Base-by-base conservation (phyloP, 202 grass and related monocot genomes). In the Digitaria exilis region DNA sequence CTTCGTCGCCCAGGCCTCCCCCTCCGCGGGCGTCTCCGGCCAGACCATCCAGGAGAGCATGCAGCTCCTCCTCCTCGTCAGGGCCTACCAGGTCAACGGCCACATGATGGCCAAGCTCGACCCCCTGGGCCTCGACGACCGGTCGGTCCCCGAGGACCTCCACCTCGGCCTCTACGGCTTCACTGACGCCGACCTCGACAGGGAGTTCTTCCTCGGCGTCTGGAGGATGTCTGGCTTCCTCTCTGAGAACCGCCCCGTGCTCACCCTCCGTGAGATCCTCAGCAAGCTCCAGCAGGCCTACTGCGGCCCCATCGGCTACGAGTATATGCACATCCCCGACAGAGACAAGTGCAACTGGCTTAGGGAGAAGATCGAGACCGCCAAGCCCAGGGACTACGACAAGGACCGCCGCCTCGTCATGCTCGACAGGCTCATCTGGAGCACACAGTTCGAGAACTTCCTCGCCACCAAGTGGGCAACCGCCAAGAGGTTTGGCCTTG, bases 281-380 rank as follows among this genome's bases (percentile, higher is more conserved):
- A 84, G 82, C 68, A 92, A 91, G 78, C 90, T 97, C 3, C 86
- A 89, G 88, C 92, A 86, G 46, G 90, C 88, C 3, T 97, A 97
- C 66, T 97, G 95, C 15, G 93, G 95, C 7, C 32, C 72, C 12
- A 69, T 93, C 29, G 95, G 95, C 7, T 97, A 89, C 51, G 92
- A 97, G 43, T 97, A 89, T 80, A 94, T 92, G 95, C 95, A 97
- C 65, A 91, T 94, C 56, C 78, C 95, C 4, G 95, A 97, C 75
- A 84, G 95, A 56, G 90, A 91, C 21, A 84, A 89, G 81, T 89
- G 95, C 78, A 89, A 97, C 28, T 97, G 95, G 95, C 76, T 97
- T 5, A 91, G 95, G 75, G 92, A 94, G 4, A 91, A 66, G 79
- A 97, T 97, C n/a, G 95, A 97, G 87, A 83, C 86, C 1, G 70